Evolutionary conservation across 768 basidiomycete genomes (phyloP), one percentile per base, ranked within the genome.

Genomic region (Cyathus striatus): DNA sequence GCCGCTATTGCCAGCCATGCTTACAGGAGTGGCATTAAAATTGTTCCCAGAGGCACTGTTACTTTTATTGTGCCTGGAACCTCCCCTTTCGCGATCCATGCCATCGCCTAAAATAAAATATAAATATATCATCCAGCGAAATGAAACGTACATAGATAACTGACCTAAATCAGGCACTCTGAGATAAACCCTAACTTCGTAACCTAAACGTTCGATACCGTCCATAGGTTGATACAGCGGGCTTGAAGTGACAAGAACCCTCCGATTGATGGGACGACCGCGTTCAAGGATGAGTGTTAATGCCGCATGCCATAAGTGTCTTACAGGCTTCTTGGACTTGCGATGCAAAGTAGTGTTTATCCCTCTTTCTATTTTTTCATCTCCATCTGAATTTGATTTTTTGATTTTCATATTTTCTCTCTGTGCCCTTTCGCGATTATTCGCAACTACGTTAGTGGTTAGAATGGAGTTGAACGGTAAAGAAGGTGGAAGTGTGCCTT

Each of bases 141-240:
- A 26, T 6, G 4, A 5, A 9, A 14, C 33, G 43, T 18, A 30
- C 30, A 33, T 24, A 34, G 18, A 43, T 17, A 45, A n/a, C 58
- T 17, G 41, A 67, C 70, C 81, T 1, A 70, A 62, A 56, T 86
- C 85, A 4, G 83, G 86, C 14, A 89, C 87, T 17, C 83, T 72
- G 35, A 78, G 73, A 51, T 78, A 85, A 12, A 90, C 71, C 42
- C 78, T 71, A 3, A 87, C 78, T 49, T 86, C 81, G 50, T 90
- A 90, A 4, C 85, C 89, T 32, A 92, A 65, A 40, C 78, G 72
- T 51, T 81, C 72, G 14, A 88, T 84, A 3, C 73, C 64, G 7
- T 83, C 79, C 71, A 92, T 81, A 9, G 85, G 78, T 58, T 93
- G 91, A 60, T 90, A 88, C 38, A 93, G 62, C 2, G 91, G 90